phyloP scores from a whole-genome alignment of 306 rosid species.

The Glycine latifolia region DNA sequence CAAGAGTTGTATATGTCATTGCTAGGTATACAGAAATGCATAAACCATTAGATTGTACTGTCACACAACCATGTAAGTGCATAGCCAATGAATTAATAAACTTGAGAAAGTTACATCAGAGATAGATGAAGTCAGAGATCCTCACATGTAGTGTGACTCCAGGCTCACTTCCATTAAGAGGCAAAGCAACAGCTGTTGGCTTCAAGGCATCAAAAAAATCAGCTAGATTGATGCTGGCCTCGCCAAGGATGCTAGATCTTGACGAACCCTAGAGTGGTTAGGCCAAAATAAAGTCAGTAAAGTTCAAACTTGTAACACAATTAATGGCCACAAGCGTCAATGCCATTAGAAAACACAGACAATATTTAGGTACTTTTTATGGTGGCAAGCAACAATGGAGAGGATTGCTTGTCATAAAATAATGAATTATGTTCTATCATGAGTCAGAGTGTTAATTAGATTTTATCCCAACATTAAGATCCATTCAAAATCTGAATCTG shows the following conservation, averaged over 20 bases:
- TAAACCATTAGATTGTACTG: conserved; percentile 12
- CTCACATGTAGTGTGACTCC: conserved; percentile 91
- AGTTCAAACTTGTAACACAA: conserved; percentile 37
- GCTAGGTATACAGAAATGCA: conserved; percentile 37
- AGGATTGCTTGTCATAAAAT: conserved; percentile 17
- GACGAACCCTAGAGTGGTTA: conserved; percentile 84
- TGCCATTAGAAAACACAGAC: conserved; percentile 15
- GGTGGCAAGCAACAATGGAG: conserved; percentile 35
- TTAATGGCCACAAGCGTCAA: conserved; percentile 26
- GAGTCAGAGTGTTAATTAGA: not conserved
- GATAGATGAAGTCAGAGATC: conserved; percentile 46
- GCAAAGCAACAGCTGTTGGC: conserved; percentile 76
- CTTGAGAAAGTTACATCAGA: conserved; percentile 32
- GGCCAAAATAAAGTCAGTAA: conserved; percentile 49
- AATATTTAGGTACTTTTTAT: conserved; percentile 26
- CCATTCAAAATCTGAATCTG: conserved; percentile 10
- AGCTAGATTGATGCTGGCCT: conserved; percentile 84
- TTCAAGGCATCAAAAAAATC: conserved; percentile 92
- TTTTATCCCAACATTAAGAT: conserved; percentile 29
- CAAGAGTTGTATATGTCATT: conserved; percentile 28
- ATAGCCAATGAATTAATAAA: conserved; percentile 25
- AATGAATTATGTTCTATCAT: conserved; percentile 21
- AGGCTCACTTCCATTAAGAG: conserved; percentile 84
- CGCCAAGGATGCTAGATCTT: conserved; percentile 95
- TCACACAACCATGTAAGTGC: conserved; percentile 20